Base-by-base conservation (phyloP, 1,284 basidiomycete genomes). In the Ganoderma multipileum region DNA sequence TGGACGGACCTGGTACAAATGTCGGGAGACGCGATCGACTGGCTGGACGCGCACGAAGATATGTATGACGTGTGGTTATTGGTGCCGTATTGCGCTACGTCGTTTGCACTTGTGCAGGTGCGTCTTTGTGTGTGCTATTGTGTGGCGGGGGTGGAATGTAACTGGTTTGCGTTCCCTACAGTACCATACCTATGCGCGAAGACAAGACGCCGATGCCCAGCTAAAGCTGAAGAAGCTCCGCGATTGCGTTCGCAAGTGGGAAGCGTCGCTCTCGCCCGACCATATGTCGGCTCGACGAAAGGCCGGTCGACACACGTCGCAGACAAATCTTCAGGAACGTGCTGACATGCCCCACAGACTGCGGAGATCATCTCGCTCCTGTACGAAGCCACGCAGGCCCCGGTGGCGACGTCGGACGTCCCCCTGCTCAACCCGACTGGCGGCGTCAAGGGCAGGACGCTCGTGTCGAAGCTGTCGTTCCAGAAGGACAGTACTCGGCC, bases 101-200 rank as follows among this genome's bases (percentile, higher is more conserved):
- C 92, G 16, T 96, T 94, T 79, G 94, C 95, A 5, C 85, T 98
- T 72, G 91, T 97, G 55, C 95, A 97, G 89, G 94, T 95, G 76
- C 67, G 87, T 81, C 9, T 38, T 33, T 66, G 87, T 81, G 9
- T 38, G 38, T 39, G 23, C 52, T 44, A 36, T 64, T 36, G 30
- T 58, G 39, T 38, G 44, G 16, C 2, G 58, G 14, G 44, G 2
- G 42, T 26, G 23, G 61, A 16, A 36, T 33, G 3, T 58, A 30
- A 36, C 20, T 3, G 5, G 36, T 36, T 8, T 30, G 20, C 9
- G 11, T 33, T 0, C 3, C 26, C 5, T 42, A 63, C 76, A 96
- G 93, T 97, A 97, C 76, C 95, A 98, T 76, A 96, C 95, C 0
- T 98, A 93, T 89, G 95, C 95, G 12, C 86, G 96, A 63, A 85